Conservation (phyloP, 106 monocot genomes). For the Dendrobium officinale region DNA sequence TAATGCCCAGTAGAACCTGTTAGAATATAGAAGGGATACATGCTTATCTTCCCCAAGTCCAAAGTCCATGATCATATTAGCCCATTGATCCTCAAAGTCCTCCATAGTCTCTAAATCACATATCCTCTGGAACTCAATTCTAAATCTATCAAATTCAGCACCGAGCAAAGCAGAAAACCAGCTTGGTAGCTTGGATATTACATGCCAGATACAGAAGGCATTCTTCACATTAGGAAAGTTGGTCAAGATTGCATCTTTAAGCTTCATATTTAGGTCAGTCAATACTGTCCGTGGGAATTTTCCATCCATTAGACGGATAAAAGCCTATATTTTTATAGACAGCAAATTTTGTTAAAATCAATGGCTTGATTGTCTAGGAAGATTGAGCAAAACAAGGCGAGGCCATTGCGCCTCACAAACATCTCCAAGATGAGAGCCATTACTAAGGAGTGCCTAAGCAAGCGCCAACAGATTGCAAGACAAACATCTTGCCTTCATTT, state of each 20-base stretch:
- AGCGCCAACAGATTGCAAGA: too few species aligned
- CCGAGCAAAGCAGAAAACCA: constrained; percentile 60
- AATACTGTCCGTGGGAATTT: constrained; percentile 58
- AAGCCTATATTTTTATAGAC: constrained; percentile 33
- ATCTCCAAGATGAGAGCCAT: too few species aligned
- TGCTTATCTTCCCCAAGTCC: constrained; percentile 56
- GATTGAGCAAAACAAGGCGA: not conserved
- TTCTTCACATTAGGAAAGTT: constrained; percentile 59
- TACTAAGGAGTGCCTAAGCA: too few species aligned
- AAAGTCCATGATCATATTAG: constrained; percentile 50
- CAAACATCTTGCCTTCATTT: too few species aligned
- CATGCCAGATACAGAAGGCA: constrained; percentile 41
- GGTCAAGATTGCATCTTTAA: constrained; percentile 41
- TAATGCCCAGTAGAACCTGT: constrained; percentile 53
- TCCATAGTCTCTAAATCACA: constrained; percentile 40
- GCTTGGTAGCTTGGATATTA: constrained; percentile 50
- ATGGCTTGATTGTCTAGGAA: not conserved
- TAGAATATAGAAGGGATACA: constrained; percentile 36
- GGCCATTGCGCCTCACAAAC: too few species aligned
- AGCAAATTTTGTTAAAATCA: constrained; percentile 1
- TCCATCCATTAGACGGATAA: constrained; percentile 61
- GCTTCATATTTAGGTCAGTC: constrained; percentile 50
- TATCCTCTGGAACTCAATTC: constrained; percentile 44
- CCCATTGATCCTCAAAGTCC: constrained; percentile 67
- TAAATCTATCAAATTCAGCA: constrained; percentile 61